These are phyloP conservation scores for Fagopyrum tataricum DNA, from an alignment of 148 eudicot species.

Conservation along the genomic window DNA sequence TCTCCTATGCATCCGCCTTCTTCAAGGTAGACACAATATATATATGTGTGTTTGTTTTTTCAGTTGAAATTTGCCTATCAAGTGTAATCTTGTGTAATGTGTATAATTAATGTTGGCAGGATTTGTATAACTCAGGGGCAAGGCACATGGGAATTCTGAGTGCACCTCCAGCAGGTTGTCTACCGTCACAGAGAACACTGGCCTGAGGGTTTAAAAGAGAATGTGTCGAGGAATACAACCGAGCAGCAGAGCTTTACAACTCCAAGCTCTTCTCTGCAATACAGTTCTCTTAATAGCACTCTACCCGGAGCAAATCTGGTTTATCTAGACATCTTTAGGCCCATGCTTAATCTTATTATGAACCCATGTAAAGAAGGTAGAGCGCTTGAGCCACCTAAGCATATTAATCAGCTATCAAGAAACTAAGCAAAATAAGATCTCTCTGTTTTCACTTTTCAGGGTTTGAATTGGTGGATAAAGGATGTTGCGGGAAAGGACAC, in stretches of 20 bases:
- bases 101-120: constrained; percentile 20
- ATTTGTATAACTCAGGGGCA: constrained; percentile 48
- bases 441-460: constrained; percentile 18
- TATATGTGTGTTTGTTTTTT: no score
- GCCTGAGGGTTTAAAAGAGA: constrained; percentile 32
- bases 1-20: constrained; percentile 1
- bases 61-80: no score
- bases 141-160: constrained; percentile 43
- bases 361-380: constrained; percentile 31
- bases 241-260: constrained; percentile 42
- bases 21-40: constrained; percentile 12
- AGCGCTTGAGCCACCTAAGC: not conserved
- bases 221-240: constrained; percentile 39
- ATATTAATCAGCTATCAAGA: not conserved
- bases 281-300: constrained; percentile 24
- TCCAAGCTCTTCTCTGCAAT: constrained; percentile 28
- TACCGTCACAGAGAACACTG: constrained; percentile 62
- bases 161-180: constrained; percentile 58
- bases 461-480: constrained; percentile 24
- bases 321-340: constrained; percentile 39
- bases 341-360: constrained; percentile 33
- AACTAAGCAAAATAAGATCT: not conserved
- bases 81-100: no score
- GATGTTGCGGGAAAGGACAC: constrained; percentile 42
- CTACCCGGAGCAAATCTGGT: constrained; percentile 27